Percentiles rank a stretch among this genome's conserved stretches.
phyloP scores from a whole-genome alignment of 2,329 filamentous ascomycete species.

The Arthrobotrys iridis region DNA sequence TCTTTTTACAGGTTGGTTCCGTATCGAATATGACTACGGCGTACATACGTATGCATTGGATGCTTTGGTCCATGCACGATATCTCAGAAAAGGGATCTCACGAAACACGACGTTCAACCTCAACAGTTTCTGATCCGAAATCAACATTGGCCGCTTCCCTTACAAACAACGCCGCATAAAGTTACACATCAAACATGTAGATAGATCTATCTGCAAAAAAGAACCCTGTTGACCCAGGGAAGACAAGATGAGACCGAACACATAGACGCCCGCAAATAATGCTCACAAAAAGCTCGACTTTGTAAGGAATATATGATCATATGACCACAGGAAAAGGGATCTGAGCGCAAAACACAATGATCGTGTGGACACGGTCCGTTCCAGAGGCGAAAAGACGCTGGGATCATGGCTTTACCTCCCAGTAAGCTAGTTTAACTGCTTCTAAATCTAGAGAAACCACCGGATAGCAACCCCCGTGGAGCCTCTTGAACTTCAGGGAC shows the following conservation, averaged over 20 bases:
- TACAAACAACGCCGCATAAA: conserved; percentile 27
- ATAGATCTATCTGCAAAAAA: background rate
- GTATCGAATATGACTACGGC: background rate
- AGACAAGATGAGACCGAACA: conserved; percentile 9
- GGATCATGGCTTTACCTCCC: conserved; percentile 14
- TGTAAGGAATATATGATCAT: conserved; percentile 25
- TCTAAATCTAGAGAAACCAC: conserved; percentile 49
- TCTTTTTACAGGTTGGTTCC: background rate
- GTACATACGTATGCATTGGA: conserved; percentile 3
- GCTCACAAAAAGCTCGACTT: conserved; percentile 23
- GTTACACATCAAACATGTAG: conserved; percentile 22
- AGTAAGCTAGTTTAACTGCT: conserved; percentile 9
- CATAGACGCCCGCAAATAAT: conserved; percentile 32
- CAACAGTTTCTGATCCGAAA: conserved; percentile 31
- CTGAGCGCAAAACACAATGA: conserved; percentile 53
- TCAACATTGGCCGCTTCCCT: conserved; percentile 31
- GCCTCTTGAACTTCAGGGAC: conserved; percentile 36
- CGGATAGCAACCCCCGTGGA: conserved; percentile 29
- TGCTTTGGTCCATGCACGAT: background rate
- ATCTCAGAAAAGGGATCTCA: background rate
- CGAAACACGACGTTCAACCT: conserved; percentile 1
- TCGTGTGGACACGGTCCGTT: conserved; percentile 53
- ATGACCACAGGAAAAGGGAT: conserved; percentile 25
- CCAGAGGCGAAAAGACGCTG: conserved; percentile 31
- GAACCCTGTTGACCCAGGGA: background rate